Evolutionary conservation across 257 asterid genomes (phyloP).

Genomic region (Apocynum venetum): DNA sequence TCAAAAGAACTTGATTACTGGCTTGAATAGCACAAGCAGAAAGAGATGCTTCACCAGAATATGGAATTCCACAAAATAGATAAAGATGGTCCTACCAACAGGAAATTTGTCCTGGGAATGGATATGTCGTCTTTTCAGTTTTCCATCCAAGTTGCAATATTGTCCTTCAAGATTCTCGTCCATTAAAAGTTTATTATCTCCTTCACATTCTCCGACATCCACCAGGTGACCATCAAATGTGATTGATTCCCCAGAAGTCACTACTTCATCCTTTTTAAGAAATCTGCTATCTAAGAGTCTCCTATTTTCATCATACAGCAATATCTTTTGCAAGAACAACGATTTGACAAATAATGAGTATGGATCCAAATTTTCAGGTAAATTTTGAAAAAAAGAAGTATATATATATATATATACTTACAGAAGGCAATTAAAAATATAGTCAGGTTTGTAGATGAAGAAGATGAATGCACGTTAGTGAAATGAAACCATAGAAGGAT

Average conservation of each 20-base stretch:
- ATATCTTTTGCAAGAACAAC: slow-evolving; percentile 39
- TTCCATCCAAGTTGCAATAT: slow-evolving; percentile 22
- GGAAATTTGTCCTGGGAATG: slow-evolving; percentile 22
- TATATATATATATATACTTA: neutral
- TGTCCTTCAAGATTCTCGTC: slow-evolving; percentile 29
- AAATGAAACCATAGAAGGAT: neutral
- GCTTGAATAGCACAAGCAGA: slow-evolving; percentile 18
- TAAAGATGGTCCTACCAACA: slow-evolving; percentile 40
- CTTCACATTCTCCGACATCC: slow-evolving; percentile 62
- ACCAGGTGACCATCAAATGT: slow-evolving; percentile 60
- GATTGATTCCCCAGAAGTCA: slow-evolving; percentile 59
- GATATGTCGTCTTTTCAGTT: slow-evolving; percentile 24
- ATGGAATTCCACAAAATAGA: slow-evolving; percentile 16
- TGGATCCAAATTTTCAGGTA: slow-evolving; percentile 8
- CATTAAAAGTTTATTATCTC: slow-evolving; percentile 33
- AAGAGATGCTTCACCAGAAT: slow-evolving; percentile 12
- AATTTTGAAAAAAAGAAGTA: slow-evolving; percentile 12
- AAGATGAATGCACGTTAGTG: neutral
- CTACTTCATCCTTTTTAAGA: slow-evolving; percentile 56
- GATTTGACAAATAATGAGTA: slow-evolving; percentile 4
- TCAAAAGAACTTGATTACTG: neutral
- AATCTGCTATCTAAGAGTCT: slow-evolving; percentile 60
- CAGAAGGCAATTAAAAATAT: neutral
- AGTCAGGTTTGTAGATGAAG: neutral
- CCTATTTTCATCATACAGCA: slow-evolving; percentile 61